These are phyloP conservation scores for Fusarium nelsonii DNA, from an alignment of 2,329 filamentous ascomycete species.

Conservation along the genomic window DNA sequence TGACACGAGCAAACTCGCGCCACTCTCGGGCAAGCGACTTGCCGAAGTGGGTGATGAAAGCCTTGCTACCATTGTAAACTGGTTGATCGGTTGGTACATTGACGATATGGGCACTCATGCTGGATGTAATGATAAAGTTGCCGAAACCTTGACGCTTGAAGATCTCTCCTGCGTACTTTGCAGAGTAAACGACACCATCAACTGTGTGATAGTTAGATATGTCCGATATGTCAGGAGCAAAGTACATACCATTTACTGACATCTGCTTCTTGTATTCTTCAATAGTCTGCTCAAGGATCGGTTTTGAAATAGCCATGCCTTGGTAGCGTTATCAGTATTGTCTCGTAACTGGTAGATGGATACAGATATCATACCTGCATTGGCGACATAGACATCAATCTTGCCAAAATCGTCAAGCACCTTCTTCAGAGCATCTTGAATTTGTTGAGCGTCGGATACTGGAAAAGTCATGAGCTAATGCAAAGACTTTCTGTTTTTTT, in stretches of 20 bases:
- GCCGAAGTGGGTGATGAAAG: conserved; percentile 66
- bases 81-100: conserved; percentile 66
- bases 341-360: too few species aligned
- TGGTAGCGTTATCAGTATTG: not conserved
- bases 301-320: conserved; percentile 60
- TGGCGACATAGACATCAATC: conserved; percentile 46
- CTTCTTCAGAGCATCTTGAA: conserved; percentile 29
- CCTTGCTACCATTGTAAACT: conserved; percentile 68
- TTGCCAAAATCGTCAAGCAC: conserved; percentile 45
- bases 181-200: conserved; percentile 61
- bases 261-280: conserved; percentile 65
- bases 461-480: not conserved
- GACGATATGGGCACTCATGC: conserved; percentile 62
- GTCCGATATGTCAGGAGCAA: too few species aligned
- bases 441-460: conserved; percentile 57
- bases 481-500: not conserved
- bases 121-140: conserved; percentile 64
- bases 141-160: conserved; percentile 59
- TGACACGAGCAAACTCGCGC: conserved; percentile 67
- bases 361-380: conserved; percentile 49
- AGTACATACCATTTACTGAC: conserved; percentile 63
- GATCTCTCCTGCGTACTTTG: conserved; percentile 59
- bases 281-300: conserved; percentile 65
- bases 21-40: conserved; percentile 67
- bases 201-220: conserved; percentile 51